Evolutionary conservation across 2,329 filamentous ascomycete genomes (phyloP), one percentile per base, ranked within the genome.

Genomic region (Ceratocystis cubensis): DNA sequence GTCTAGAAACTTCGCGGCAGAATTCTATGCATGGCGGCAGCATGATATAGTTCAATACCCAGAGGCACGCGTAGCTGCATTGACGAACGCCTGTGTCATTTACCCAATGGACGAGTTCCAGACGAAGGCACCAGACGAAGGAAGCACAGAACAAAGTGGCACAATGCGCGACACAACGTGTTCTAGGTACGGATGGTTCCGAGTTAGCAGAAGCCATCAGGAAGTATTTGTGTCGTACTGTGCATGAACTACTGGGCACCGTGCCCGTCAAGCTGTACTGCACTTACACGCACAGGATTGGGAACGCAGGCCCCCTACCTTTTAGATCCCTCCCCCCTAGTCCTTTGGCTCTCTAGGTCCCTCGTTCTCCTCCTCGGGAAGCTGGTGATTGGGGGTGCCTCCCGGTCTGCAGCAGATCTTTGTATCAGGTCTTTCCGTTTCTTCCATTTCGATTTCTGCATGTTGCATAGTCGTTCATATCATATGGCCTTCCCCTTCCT

Each of bases 81-180:
- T 59, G 53, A 59, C 53, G 28, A 59, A 33, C 53, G 33, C 25
- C 53, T 59, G 53, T 59, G 53, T 30, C 53, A 59, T 59, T 33
- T 7, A 20, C 17, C 53, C 25, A n/a, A 17, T 33, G 28, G 25
- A 33, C 15, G 8, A 7, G 53, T 20, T 30, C 22, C 48, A 53
- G 22, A 25, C 25, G 20, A 57, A 57, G 53, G 53, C 28, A 33
- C 25, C 53, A 57, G 28, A 57, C 22, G 33, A 17, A 33, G n/a
- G 53, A 30, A 15, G 25, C 13, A 37, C 10, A 33, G n/a, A 17
- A 28, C 28, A 37, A 33, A n/a, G 17, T 5, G 46, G 22, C 17
- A 22, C 17, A 10, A 50, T n/a, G 53, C 17, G 17, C 46, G 17
- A 33, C 33, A 33, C 33, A 8, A 8, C 8, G 7, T 33, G 33